These are phyloP conservation scores for Globisporangium abappressorium DNA, from an alignment of 352 stramenopile species.

Conservation along the genomic window DNA sequence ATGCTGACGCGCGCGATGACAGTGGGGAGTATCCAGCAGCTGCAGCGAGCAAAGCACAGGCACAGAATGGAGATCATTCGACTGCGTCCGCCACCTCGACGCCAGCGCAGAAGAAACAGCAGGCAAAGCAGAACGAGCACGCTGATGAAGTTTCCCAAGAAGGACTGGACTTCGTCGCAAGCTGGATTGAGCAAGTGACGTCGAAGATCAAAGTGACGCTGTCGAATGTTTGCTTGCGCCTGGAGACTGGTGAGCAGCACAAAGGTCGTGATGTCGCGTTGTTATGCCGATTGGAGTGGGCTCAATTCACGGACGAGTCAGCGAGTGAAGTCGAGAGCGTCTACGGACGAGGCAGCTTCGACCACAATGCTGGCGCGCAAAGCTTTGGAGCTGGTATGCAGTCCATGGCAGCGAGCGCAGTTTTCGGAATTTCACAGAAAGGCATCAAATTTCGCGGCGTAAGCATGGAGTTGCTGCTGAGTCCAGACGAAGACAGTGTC, in stretches of 20 bases:
- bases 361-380: slow-evolving; percentile 32
- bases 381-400: slow-evolving; percentile 42
- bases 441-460: slow-evolving; percentile 80
- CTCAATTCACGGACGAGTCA: slow-evolving; percentile 83
- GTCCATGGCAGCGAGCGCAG: slow-evolving; percentile 74
- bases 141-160: slow-evolving; percentile 83
- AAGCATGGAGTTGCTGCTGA: slow-evolving; percentile 77
- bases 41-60: background rate
- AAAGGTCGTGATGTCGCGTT: slow-evolving; percentile 66
- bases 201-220: slow-evolving; percentile 89
- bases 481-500: slow-evolving; percentile 43
- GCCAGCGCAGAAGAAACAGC: slow-evolving; percentile 11
- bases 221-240: slow-evolving; percentile 77
- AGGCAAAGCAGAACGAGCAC: slow-evolving; percentile 30
- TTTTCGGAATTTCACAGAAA: slow-evolving; percentile 86
- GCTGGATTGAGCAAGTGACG: slow-evolving; percentile 88
- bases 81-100: background rate
- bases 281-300: slow-evolving; percentile 74
- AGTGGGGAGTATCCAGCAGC: slow-evolving; percentile 15
- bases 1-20: background rate
- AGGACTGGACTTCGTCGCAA: slow-evolving; percentile 88
- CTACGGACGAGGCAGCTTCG: slow-evolving; percentile 46
- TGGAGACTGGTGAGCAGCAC: slow-evolving; percentile 66
- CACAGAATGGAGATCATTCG: slow-evolving; percentile 9
- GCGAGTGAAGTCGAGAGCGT: slow-evolving; percentile 70